phyloP scores from a whole-genome alignment of 106 monocot species.

The Allium sativum region DNA sequence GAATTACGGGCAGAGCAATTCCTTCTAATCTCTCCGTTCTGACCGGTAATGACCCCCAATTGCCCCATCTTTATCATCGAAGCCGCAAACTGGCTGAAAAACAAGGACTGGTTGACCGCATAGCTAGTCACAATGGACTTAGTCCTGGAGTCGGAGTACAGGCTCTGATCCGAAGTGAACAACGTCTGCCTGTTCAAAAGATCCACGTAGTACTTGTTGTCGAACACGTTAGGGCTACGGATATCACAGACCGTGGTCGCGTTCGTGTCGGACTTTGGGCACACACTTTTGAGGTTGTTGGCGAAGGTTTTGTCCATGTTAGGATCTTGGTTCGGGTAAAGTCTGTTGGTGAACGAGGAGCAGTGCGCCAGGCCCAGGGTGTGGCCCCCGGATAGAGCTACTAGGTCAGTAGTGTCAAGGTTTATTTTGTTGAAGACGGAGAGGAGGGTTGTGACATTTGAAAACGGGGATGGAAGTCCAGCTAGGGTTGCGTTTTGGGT shows the following conservation, averaged over 20 bases:
- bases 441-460: constrained; percentile 23
- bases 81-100: constrained; percentile 28
- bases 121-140: constrained; percentile 12
- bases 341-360: constrained; percentile 31
- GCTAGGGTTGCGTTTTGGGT: constrained; percentile 18
- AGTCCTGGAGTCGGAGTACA: constrained; percentile 29
- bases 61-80: constrained; percentile 50
- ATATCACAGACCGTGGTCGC: constrained; percentile 20
- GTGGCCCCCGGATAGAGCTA: constrained; percentile 57
- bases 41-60: constrained; percentile 23
- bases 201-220: constrained; percentile 46
- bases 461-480: constrained; percentile 21
- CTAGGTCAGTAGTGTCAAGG: constrained; percentile 39
- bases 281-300: constrained; percentile 8
- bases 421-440: constrained; percentile 15
- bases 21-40: constrained; percentile 25
- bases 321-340: constrained; percentile 18
- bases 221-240: constrained; percentile 20
- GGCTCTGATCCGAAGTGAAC: constrained; percentile 41
- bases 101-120: constrained; percentile 21
- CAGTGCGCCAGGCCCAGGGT: constrained; percentile 49
- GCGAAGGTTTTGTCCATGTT: constrained; percentile 21
- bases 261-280: constrained; percentile 10
- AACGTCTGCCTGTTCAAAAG: constrained; percentile 30
- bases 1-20: constrained; percentile 45